phyloP scores from a whole-genome alignment of 805 yeast species.

The Kodamaea kakaduensis region DNA sequence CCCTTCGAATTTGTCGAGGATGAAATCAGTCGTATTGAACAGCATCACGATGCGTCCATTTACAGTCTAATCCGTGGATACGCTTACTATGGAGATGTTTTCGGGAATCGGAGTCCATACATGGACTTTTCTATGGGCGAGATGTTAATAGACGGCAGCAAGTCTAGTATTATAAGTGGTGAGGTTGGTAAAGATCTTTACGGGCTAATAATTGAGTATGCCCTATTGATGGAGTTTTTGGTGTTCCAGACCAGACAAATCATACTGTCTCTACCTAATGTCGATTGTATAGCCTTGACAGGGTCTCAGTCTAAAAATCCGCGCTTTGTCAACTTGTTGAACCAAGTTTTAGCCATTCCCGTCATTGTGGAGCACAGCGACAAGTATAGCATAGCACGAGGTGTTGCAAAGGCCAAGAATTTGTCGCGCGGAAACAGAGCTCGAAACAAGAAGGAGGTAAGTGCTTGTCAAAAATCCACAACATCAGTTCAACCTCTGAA shows the following conservation, averaged over 20 bases:
- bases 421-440: no score
- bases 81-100: constrained; percentile 51
- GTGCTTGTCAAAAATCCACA: no score
- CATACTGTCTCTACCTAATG: constrained; percentile 18
- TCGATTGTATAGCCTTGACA: constrained; percentile 35
- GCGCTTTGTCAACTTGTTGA: constrained; percentile 28
- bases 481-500: no score
- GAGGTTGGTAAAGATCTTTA: constrained; percentile 21
- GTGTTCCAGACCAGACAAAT: constrained; percentile 48
- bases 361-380: constrained; percentile 9
- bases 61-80: constrained; percentile 29
- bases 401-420: constrained; percentile 13
- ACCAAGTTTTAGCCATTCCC: constrained; percentile 16
- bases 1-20: constrained; percentile 19
- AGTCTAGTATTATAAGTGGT: constrained; percentile 14
- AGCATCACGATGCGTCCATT: constrained; percentile 15
- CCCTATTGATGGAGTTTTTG: constrained; percentile 47
- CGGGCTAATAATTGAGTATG: constrained; percentile 40
- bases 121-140: constrained; percentile 49
- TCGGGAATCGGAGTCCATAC: constrained; percentile 58
- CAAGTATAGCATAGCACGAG: constrained; percentile 23
- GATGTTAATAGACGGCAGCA: constrained; percentile 44
- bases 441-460: no score
- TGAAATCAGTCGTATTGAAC: constrained; percentile 21
- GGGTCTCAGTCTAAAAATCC: constrained; percentile 53